Evolutionary conservation across 257 asterid genomes (phyloP).

Genomic region (Solanum stenotomum): DNA sequence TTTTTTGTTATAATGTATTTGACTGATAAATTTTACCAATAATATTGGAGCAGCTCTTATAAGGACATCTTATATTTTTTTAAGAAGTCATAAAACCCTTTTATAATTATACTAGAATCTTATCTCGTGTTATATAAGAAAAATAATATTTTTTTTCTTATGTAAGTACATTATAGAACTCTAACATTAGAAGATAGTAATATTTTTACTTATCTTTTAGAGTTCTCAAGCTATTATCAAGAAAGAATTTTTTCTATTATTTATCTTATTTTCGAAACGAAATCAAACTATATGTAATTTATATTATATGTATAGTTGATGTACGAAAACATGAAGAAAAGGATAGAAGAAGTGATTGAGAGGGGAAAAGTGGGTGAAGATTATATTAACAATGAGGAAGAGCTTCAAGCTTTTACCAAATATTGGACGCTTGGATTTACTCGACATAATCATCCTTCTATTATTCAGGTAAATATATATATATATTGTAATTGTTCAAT

Average conservation of each 20-base stretch:
- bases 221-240: too few relatives aligned
- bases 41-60: neutral
- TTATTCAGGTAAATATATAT: slow-evolving; percentile 31
- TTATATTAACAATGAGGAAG: slow-evolving; percentile 15
- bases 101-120: too few relatives aligned
- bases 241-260: too few relatives aligned
- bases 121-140: neutral
- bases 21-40: neutral
- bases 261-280: too few relatives aligned
- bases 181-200: too few relatives aligned
- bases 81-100: too few relatives aligned
- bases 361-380: slow-evolving; percentile 32
- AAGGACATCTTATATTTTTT: neutral
- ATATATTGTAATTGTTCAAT: neutral
- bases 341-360: slow-evolving; percentile 33
- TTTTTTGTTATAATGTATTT: neutral
- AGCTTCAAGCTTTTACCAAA: slow-evolving; percentile 15
- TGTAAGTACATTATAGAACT: neutral
- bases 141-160: too few relatives aligned
- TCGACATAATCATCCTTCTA: slow-evolving; percentile 39
- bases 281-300: too few relatives aligned
- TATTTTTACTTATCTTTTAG: neutral
- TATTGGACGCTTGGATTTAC: slow-evolving; percentile 36
- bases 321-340: slow-evolving; percentile 54
- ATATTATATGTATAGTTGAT: slow-evolving; percentile 19